phyloP scores from a whole-genome alignment of 169 alveolate genomes.

The Plasmodium chabaudi region DNA sequence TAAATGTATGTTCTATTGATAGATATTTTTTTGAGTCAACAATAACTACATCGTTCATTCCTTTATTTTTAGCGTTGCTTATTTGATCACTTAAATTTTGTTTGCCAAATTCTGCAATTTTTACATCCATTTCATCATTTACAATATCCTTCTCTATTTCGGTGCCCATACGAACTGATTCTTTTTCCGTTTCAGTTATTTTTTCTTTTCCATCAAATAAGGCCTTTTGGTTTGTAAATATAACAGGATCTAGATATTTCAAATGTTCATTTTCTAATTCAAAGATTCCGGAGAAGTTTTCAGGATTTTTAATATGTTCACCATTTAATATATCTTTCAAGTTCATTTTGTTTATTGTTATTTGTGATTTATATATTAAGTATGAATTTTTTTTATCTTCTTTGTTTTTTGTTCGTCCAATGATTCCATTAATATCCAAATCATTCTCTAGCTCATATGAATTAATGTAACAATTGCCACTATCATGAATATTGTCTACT shows the following conservation, averaged over 20 bases:
- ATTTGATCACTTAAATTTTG: not conserved
- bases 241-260: slow-evolving; percentile 29
- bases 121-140: not conserved
- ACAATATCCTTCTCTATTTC: not conserved
- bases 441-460: not conserved
- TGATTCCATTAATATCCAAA: not conserved
- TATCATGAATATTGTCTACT: slow-evolving; percentile 21
- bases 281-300: slow-evolving; percentile 21
- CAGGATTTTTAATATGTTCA: slow-evolving; percentile 25
- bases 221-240: not conserved
- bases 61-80: not conserved
- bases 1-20: slow-evolving; percentile 33
- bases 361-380: slow-evolving; percentile 36
- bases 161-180: not conserved
- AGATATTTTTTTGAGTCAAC: slow-evolving; percentile 22
- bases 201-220: not conserved
- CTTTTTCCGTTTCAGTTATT: not conserved
- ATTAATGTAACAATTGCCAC: not conserved
- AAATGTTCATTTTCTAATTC: slow-evolving; percentile 59
- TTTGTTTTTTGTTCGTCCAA: not conserved
- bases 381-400: not conserved
- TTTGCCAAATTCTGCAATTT: not conserved
- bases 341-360: slow-evolving; percentile 24
- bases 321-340: slow-evolving; percentile 58
- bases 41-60: not conserved